Evolutionary conservation across 495 filamentous ascomycete genomes (phyloP).

Genomic region (Trichoderma virens): DNA sequence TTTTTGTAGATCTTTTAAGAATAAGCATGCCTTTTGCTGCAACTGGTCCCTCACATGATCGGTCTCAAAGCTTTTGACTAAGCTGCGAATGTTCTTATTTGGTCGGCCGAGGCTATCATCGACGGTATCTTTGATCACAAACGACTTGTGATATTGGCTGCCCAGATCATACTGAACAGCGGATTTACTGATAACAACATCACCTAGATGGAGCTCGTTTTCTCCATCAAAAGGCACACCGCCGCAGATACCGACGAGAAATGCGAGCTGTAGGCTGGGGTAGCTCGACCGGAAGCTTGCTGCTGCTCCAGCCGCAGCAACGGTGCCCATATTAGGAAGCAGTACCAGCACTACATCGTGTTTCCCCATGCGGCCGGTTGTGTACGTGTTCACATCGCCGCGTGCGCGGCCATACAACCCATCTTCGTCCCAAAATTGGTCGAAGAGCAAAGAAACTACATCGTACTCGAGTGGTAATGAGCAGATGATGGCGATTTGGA

Average conservation of each 20-base stretch:
- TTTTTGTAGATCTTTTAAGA: neutral
- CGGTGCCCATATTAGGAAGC: conserved; percentile 30
- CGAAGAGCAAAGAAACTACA: conserved; percentile 24
- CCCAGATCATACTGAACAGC: conserved; percentile 26
- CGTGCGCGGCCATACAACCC: conserved; percentile 18
- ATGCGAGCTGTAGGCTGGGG: conserved; percentile 15
- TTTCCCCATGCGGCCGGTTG: conserved; percentile 27
- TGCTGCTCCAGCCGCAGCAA: conserved; percentile 23
- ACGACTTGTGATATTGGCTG: neutral
- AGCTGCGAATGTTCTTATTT: neutral
- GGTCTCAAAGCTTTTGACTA: neutral
- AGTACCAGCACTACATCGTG: conserved; percentile 30
- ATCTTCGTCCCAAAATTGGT: conserved; percentile 23
- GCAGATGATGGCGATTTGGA: conserved; percentile 24
- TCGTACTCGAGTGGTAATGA: conserved; percentile 25
- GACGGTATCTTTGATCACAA: neutral
- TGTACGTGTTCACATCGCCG: conserved; percentile 29
- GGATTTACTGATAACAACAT: conserved; percentile 36
- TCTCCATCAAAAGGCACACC: conserved; percentile 17
- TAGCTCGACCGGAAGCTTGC: conserved; percentile 27
- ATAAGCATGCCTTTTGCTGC: neutral
- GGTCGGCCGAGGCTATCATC: neutral
- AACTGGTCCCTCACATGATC: neutral
- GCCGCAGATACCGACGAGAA: conserved; percentile 32
- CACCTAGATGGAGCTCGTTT: conserved; percentile 31